Evolutionary conservation across 805 yeast species (phyloP).

Genomic region (Spencermartinsiella europaea): DNA sequence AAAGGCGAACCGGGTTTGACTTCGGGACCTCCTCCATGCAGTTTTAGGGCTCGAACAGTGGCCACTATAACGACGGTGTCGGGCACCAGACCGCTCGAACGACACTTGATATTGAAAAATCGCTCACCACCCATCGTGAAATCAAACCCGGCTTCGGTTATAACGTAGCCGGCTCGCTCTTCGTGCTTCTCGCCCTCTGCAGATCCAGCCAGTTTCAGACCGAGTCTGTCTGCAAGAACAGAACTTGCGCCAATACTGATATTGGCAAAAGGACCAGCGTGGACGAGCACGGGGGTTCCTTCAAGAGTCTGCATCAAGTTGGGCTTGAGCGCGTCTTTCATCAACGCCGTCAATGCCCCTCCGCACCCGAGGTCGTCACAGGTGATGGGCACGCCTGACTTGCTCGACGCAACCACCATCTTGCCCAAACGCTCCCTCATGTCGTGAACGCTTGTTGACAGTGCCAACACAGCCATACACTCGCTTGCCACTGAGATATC

Average conservation of each 20-base stretch:
- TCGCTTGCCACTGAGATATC: slow-evolving; percentile 97
- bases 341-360: slow-evolving; percentile 89
- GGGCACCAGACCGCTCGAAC: slow-evolving; percentile 86
- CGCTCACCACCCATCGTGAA: slow-evolving; percentile 99
- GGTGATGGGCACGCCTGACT: slow-evolving; percentile 74
- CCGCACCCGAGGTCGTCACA: slow-evolving; percentile 93
- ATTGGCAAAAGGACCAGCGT: slow-evolving; percentile 98
- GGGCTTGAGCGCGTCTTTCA: slow-evolving; percentile 95
- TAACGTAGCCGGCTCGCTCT: slow-evolving; percentile 65
- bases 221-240: slow-evolving; percentile 88
- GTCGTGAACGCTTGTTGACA: slow-evolving; percentile 70
- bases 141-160: slow-evolving; percentile 97
- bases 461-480: slow-evolving; percentile 91
- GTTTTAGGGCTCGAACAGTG: slow-evolving; percentile 90
- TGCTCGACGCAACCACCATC: slow-evolving; percentile 82
- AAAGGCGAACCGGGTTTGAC: slow-evolving; percentile 89
- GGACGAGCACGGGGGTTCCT: slow-evolving; percentile 98
- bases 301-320: slow-evolving; percentile 95
- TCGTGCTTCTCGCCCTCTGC: slow-evolving; percentile 39
- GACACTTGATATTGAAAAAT: slow-evolving; percentile 90
- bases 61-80: slow-evolving; percentile 93
- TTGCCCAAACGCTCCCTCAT: slow-evolving; percentile 83
- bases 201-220: slow-evolving; percentile 80
- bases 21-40: slow-evolving; percentile 96
- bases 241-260: slow-evolving; percentile 96